Base-by-base conservation (phyloP, 768 basidiomycete genomes). In the Mycena sanguinolenta region DNA sequence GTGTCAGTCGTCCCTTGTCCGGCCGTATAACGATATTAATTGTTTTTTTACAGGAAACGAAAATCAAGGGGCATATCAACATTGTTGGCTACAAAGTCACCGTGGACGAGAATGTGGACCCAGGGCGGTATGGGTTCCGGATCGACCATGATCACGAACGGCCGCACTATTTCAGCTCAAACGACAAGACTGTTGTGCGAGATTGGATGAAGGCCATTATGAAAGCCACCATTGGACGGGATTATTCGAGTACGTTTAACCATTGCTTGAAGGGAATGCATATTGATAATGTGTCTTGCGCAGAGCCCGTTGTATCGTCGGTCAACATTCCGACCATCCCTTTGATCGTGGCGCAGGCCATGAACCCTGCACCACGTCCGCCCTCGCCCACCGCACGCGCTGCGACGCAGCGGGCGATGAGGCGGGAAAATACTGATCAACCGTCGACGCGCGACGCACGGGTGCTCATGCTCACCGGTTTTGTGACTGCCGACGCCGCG, bases 121-220 rank as follows among this genome's bases (percentile, higher is more conserved):
- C 96, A 27, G 97, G 97, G 17, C 89, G 92, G 75, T 99, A 97
- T 81, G 97, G 95, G 6, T 99, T 99, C 90, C 88, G 95, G 74
- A 93, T 99, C 71, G 89, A 97, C 36, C 97, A 98, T 74, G 95
- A 96, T 53, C 73, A 87, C 9, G 94, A 95, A 79, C 95, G 93
- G 82, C 85, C 93, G 1, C 96, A 99, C 79, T 95, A 81, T 77
- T 99, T 99, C 82, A 95, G 94, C 72, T 95, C 95, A 0, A 93
- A 96, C 27, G 96, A 98, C 76, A 95, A 95, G 80, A 76, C 82
- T 0, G 82, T 90, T 42, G 87, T 98, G 57, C 90, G 98, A n/a
- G 95, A 95, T 73, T 99, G 98, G 97, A 99, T 99, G 98, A 99
- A 99, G 83, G 95, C 97, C 10, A 90, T 99, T 74, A 98, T 99